A percentile compares a stretch with the other conserved stretches of the same genome.
Evolutionary conservation across 768 basidiomycete species (phyloP).

Genomic region (Russula ochroleuca): DNA sequence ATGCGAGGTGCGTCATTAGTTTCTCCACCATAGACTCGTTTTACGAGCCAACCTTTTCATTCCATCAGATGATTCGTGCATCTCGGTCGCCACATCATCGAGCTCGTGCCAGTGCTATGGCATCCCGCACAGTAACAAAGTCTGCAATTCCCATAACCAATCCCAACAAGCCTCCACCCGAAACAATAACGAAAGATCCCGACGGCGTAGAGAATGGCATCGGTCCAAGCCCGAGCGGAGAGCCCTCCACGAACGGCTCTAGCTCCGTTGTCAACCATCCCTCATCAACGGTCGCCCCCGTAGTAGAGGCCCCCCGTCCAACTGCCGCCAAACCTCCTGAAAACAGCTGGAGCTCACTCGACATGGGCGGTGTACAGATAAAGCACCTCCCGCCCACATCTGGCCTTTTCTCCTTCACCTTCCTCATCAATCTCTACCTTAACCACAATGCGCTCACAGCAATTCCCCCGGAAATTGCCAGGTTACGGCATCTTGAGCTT

Average conservation of each 20-base stretch:
- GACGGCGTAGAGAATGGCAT: slow-evolving; percentile 26
- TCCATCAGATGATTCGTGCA: slow-evolving; percentile 67
- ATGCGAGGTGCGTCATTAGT: slow-evolving; percentile 67
- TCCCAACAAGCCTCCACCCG: slow-evolving; percentile 61
- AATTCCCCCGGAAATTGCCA: slow-evolving; percentile 79
- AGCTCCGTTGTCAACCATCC: slow-evolving; percentile 53
- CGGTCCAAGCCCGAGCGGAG: slow-evolving; percentile 30
- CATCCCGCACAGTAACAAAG: slow-evolving; percentile 80
- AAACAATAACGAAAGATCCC: slow-evolving; percentile 35
- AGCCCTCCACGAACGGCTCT: slow-evolving; percentile 37
- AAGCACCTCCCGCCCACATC: slow-evolving; percentile 81
- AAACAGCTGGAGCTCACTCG: slow-evolving; percentile 84
- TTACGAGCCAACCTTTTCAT: slow-evolving; percentile 1
- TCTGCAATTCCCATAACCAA: slow-evolving; percentile 89
- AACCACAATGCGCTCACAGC: slow-evolving; percentile 85
- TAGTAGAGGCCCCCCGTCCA: slow-evolving; percentile 61
- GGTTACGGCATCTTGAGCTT: slow-evolving; percentile 78
- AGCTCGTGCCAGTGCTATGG: slow-evolving; percentile 92
- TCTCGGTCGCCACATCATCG: slow-evolving; percentile 90
- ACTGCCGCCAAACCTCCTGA: slow-evolving; percentile 61
- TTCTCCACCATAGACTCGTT: slow-evolving; percentile 26
- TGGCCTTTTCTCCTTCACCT: slow-evolving; percentile 80
- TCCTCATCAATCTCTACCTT: slow-evolving; percentile 91
- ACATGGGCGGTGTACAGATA: slow-evolving; percentile 93
- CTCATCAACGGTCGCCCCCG: slow-evolving; percentile 71